Base-by-base conservation (phyloP, 169 alveolate species). In the Plasmodium falciparum region DNA sequence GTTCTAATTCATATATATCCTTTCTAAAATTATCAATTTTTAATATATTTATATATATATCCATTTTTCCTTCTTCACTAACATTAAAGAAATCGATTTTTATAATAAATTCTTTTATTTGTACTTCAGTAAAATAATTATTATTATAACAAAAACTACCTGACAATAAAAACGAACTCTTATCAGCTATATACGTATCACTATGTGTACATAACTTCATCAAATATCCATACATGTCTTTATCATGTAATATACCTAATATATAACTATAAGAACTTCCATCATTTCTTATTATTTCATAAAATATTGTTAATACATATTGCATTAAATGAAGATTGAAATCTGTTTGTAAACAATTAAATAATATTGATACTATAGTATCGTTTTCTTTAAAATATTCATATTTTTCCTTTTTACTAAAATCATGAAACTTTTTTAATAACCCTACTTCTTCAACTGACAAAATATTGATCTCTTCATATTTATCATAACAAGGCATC, bases 1-100 rank as follows among this genome's bases (percentile, higher is more conserved):
- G 93, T 20, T 76, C 92, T 43, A 92, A 66, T 58, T 88, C 93
- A 50, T 92, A 91, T 72, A 93, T 92, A 65, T 70, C 73, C 43
- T 88, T 61, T 70, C 91, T 91, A 52, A 75, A 92, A 1, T 67
- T 33, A 70, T 88, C 95, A 63, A 76, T 78, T 86, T 86, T 86
- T 52, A 86, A 50, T 59, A 86, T 86, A 66, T 86, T 86, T 86
- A 86, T 86, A 15, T 61, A 86, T 71, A 86, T 73, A 65, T 86
- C 92, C 88, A 86, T 71, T 86, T 86, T 86, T 47, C 92, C 92
- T 86, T 86, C 92, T 72, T 86, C 92, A 9, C 88, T 61, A 71
- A 86, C 69, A 65, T 86, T 86, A 73, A 86, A 72, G 73, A 86
- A 86, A 61, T 86, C 92, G 59, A 86, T 86, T 72, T 86, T 86